A percentile compares a stretch with the other conserved stretches of the same genome.
Evolutionary conservation across 2,329 filamentous ascomycete species (phyloP).

Genomic region (Chaetomium sp.): DNA sequence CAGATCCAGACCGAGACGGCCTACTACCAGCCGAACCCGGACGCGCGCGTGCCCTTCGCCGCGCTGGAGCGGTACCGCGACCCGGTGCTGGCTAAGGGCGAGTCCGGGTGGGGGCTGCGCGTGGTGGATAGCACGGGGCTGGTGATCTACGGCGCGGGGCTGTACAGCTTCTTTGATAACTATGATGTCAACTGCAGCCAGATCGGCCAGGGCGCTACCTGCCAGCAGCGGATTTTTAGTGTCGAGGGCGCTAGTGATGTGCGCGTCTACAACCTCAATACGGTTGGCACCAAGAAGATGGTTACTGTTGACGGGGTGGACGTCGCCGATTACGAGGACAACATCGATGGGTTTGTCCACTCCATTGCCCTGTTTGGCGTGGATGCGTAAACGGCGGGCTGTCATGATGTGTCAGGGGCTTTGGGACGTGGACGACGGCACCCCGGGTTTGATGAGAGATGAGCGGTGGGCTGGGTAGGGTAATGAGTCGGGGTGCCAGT

Average conservation of each 20-base stretch:
- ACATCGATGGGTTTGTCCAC: slow-evolving; percentile 34
- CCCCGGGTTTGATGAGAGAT: slow-evolving; percentile 12
- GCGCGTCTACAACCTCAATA: slow-evolving; percentile 51
- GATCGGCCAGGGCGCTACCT: slow-evolving; percentile 42
- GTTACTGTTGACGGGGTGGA: slow-evolving; percentile 38
- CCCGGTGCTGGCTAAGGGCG: slow-evolving; percentile 52
- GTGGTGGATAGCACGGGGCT: slow-evolving; percentile 56
- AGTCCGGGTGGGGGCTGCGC: slow-evolving; percentile 59
- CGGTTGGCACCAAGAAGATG: slow-evolving; percentile 48
- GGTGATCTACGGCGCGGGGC: slow-evolving; percentile 59
- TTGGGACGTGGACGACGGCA: not conserved
- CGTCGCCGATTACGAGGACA: slow-evolving; percentile 32
- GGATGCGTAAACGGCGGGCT: not conserved
- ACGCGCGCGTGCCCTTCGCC: slow-evolving; percentile 55
- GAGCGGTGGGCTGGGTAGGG: not conserved
- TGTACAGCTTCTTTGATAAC: slow-evolving; percentile 64
- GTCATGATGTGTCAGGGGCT: not conserved
- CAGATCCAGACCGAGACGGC: slow-evolving; percentile 68
- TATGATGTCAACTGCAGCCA: slow-evolving; percentile 50
- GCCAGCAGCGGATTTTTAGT: slow-evolving; percentile 46
- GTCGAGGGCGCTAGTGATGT: slow-evolving; percentile 44
- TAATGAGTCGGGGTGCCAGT: slow-evolving; percentile 9
- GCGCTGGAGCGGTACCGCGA: slow-evolving; percentile 45
- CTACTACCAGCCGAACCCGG: slow-evolving; percentile 65
- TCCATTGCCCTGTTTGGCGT: slow-evolving; percentile 32